Percentiles rank a stretch among this genome's conserved stretches.
These are phyloP conservation scores for Tetrapisispora namnaoensis DNA, from an alignment of 805 yeast species.

Conservation along the genomic window DNA sequence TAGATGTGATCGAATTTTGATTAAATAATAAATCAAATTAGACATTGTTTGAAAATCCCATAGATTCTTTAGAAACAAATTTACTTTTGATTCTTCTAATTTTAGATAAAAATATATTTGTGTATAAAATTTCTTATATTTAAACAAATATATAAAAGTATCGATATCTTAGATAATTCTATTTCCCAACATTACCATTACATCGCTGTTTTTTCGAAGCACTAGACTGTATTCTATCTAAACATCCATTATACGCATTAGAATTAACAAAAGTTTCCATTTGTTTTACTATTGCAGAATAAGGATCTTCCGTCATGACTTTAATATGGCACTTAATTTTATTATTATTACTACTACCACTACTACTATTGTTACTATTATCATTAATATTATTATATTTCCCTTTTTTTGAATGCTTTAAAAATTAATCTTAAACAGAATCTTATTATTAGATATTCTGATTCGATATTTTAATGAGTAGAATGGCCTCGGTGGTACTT, in stretches of 20 bases:
- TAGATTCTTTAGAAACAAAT: too few relatives aligned
- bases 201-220: background rate
- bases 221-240: background rate
- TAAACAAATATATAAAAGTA: background rate
- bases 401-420: background rate
- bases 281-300: background rate
- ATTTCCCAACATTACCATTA: background rate
- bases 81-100: too few relatives aligned
- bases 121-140: background rate
- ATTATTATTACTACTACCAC: background rate
- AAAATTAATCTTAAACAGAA: too few relatives aligned
- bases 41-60: too few relatives aligned
- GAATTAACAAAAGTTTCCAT: background rate
- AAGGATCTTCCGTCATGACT: background rate
- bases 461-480: slow-evolving; percentile 50
- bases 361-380: background rate
- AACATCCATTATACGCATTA: background rate
- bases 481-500: slow-evolving; percentile 97
- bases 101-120: too few relatives aligned
- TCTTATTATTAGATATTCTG: background rate
- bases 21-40: too few relatives aligned
- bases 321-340: background rate
- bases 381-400: too few relatives aligned
- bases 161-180: background rate
- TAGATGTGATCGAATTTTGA: too few relatives aligned